Percentiles rank a stretch among this genome's conserved stretches.
Conservation (phyloP, 129 eudicot genomes). For the Flaveria sonorensis region DNA sequence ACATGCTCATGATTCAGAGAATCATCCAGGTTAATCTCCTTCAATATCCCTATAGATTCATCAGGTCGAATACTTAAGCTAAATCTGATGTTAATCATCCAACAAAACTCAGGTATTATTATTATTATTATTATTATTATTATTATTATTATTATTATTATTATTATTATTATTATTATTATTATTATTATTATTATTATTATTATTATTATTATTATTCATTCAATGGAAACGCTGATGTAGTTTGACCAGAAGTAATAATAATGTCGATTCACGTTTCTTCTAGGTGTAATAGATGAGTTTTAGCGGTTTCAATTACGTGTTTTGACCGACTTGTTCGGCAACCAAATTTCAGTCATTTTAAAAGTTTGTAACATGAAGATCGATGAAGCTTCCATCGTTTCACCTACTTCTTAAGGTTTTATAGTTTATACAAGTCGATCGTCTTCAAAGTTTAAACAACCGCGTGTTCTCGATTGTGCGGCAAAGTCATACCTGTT, state of each 20-base stretch:
- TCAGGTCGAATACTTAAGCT: neutral
- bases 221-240: constrained; percentile 17
- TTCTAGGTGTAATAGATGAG: constrained; percentile 10
- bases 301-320: constrained; percentile 3
- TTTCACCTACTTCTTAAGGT: neutral
- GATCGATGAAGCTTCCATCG: constrained; percentile 28
- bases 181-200: too few species aligned
- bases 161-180: neutral
- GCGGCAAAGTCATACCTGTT: constrained; percentile 14
- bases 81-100: neutral
- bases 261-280: constrained; percentile 1
- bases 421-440: neutral
- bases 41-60: constrained; percentile 23
- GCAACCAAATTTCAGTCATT: constrained; percentile 15
- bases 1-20: constrained; percentile 9
- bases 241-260: constrained; percentile 12
- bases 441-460: neutral
- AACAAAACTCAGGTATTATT: too few species aligned
- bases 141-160: too few species aligned
- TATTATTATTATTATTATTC: neutral
- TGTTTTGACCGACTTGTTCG: constrained; percentile 29
- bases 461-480: constrained; percentile 11
- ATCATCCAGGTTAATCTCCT: neutral
- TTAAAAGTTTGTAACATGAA: neutral
- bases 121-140: too few species aligned